These are phyloP conservation scores for Hypoxylon intermedium DNA, from an alignment of 495 filamentous ascomycete species.

Conservation along the genomic window DNA sequence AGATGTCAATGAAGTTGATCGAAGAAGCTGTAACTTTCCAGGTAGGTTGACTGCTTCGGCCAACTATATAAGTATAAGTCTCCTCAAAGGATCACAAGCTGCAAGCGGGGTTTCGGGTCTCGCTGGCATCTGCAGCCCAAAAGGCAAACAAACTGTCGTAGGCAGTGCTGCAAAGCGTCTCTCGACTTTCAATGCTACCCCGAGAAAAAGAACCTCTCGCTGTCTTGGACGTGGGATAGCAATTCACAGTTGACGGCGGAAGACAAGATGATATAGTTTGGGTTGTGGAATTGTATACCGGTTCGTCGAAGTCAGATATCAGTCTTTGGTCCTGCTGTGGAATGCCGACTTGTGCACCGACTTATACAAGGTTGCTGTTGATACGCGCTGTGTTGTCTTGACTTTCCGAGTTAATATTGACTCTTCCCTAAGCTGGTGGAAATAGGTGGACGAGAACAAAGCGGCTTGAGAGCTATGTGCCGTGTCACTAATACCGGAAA, in stretches of 20 bases:
- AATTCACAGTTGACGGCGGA: constrained; percentile 11
- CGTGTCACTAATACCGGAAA: not conserved
- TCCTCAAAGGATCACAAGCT: constrained; percentile 10
- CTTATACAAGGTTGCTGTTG: constrained; percentile 3
- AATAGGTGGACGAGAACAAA: constrained; percentile 5
- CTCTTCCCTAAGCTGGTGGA: not conserved
- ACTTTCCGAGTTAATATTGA: not conserved
- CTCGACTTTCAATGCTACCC: constrained; percentile 2
- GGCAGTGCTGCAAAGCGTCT: not conserved
- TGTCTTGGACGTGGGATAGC: not conserved
- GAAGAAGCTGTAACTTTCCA: not conserved
- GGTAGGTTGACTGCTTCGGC: not conserved
- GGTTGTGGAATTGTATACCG: constrained; percentile 3
- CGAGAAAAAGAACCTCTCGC: not conserved
- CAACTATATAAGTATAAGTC: constrained; percentile 12
- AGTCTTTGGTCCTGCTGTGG: not conserved
- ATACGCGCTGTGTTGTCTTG: not conserved
- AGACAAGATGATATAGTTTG: constrained; percentile 1
- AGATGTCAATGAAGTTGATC: not conserved
- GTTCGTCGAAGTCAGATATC: not conserved
- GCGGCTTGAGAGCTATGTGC: not conserved
- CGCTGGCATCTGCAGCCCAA: constrained; percentile 31
- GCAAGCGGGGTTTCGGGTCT: constrained; percentile 25
- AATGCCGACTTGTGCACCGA: not conserved
- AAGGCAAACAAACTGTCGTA: constrained; percentile 23